Base-by-base conservation (phyloP, 352 stramenopile species). In the Globisporangium paddicum region DNA sequence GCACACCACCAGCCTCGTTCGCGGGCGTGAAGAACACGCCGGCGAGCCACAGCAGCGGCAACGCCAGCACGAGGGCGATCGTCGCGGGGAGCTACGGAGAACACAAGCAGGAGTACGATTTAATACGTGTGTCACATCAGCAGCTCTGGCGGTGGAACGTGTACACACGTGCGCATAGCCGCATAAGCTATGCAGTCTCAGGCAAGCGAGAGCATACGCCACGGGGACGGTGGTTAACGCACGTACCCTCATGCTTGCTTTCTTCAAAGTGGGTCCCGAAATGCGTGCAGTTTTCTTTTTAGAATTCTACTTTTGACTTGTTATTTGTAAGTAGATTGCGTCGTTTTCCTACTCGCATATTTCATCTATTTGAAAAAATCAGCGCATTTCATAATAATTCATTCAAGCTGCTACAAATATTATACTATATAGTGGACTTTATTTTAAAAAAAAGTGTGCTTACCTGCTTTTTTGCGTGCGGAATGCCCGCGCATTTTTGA, bases 31-130 rank as follows among this genome's bases (percentile, higher is more conserved):
- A 87, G 2, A 90, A 14, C n/a, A 64, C 74, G 37, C 86, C 83
- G n/a, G 90, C 30, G 23, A 87, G 41, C 82, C 82, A 95, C 40
- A 92, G 60, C 41, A 93, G 64, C 59, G 75, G 61, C 61, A 95
- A 70, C 38, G 74, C 14, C 32, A 89, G 63, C 55, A 91, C 71
- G 30, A 92, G 64, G 41, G 66, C 67, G 37, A 90, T 68, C 34
- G 86, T 93, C 48, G 73, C 80, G 26, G 81, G 86, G 25, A 91
- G 77, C 85, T 95, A 44, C 38, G 10, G 28, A 6, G 3, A 32
- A 32, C 3, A 32, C 16, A 44, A 44, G 38, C n/a, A n/a, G n/a
- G n/a, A n/a, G n/a, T n/a, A n/a, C n/a, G n/a, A n/a, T n/a, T n/a
- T n/a, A 44, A 44, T 44, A 19, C 10, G 21, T 7, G 16, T 18